Conservation (phyloP, 2,329 filamentous ascomycete genomes). For the Xylaria hypoxylon region DNA sequence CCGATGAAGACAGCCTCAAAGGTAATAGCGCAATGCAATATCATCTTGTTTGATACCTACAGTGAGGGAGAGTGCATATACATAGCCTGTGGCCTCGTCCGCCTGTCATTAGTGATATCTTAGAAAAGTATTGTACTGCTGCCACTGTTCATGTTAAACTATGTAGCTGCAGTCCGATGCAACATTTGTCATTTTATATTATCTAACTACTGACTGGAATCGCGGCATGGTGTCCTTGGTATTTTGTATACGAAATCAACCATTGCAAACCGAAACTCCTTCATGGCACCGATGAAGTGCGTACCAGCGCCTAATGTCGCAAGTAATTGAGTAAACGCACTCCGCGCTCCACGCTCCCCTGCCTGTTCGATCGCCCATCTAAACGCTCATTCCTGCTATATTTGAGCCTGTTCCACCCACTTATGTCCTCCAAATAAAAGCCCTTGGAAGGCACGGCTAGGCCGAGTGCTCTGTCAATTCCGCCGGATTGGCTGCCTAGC, state of each 20-base stretch:
- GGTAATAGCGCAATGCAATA: neutral
- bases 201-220: neutral
- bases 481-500: too few relatives aligned
- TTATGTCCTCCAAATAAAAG: too few relatives aligned
- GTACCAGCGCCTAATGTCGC: neutral
- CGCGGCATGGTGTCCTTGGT: too few relatives aligned
- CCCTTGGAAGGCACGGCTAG: too few relatives aligned
- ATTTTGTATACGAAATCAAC: neutral
- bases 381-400: too few relatives aligned
- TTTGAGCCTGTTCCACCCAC: too few relatives aligned
- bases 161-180: neutral
- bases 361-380: too few relatives aligned
- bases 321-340: neutral
- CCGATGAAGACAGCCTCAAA: too few relatives aligned
- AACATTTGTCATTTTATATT: neutral
- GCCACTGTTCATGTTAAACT: neutral
- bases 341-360: too few relatives aligned
- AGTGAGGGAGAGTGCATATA: too few relatives aligned
- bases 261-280: neutral
- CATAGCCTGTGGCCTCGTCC: neutral
- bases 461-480: too few relatives aligned
- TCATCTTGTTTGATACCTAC: too few relatives aligned
- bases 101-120: neutral
- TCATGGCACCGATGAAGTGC: neutral
- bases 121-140: neutral